Base-by-base conservation (phyloP, 2,329 filamentous ascomycete species). In the Colletotrichum nymphaeae region DNA sequence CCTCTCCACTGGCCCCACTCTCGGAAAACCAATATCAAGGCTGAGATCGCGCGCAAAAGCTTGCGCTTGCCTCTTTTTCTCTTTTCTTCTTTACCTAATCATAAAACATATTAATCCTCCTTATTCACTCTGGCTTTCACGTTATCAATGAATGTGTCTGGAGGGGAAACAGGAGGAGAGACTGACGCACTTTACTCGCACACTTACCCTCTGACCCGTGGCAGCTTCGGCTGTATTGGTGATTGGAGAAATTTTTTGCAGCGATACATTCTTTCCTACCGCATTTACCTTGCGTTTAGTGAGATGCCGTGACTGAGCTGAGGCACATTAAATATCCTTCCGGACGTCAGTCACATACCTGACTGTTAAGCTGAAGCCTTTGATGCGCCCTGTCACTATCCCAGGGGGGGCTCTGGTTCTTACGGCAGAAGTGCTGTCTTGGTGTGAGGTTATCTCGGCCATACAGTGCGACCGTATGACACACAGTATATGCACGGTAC, bases 101-200 rank as follows among this genome's bases (percentile, higher is more conserved):
- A 71, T 73, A 81, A 78, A 77, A 77, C 73, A 64, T 52, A 64
- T 49, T 22, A 81, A 85, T 88, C 87, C 86, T 88, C 85, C 89
- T 88, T 89, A 93, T 93, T 92, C 91, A 93, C 91, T 93, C 90
- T 89, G 88, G 86, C 83, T 85, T 88, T 86, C 85, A 84, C 83
- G 85, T 80, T 82, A 83, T 84, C 81, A 73, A 84, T 85, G 88
- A 85, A 87, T 86, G 85, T 77, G 62, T 80, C 82, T 86, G 88
- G 91, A 93, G 90, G 91, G 91, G 91, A 93, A 93, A 93, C 85
- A 88, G 90, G 88, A 90, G 90, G 91, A 91, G 79, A 93, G 91
- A 92, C 78, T 69, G 81, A 86, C 19, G 64, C 68, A 67, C 70
- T 79, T 71, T 75, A 72, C 76, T 82, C 85, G 83, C 81, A 81